Base-by-base conservation (phyloP, 2,329 filamentous ascomycete species). In the Aschersonia sp. region DNA sequence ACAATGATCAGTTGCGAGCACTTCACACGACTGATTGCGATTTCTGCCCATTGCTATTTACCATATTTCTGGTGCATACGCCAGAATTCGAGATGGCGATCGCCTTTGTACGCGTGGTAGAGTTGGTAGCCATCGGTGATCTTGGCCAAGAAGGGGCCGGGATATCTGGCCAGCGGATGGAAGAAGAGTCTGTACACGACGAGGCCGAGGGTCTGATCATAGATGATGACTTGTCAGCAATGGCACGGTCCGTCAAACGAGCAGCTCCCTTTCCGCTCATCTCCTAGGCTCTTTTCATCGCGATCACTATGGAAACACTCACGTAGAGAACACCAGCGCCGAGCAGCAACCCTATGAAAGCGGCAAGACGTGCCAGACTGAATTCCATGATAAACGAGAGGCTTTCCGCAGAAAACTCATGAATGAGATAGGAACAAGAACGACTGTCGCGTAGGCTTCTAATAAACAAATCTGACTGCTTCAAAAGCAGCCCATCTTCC, bases 51-150 rank as follows among this genome's bases (percentile, higher is more conserved):
- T 35, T 7, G 5, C 6, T 5, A 35, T 61, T 51, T 63, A 70
- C 84, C 85, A 57, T 94, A 88, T 58, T 74, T 72, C 55, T 81
- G 68, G 61, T 94, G 87, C 55, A 82, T 70, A 32, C 74, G 70
- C 68, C 80, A 80, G 57, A 87, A 81, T 57, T 84, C 78, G 14
- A 89, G 72, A 58, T 89, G 85, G 1, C 84, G 75, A 54, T 85
- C 80, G 46, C 85, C 85, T 57, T 78, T 81, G 64, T 80, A 85
- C 44, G 83, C 83, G 55, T 87, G 80, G 61, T 85, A 89, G 32
- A 83, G 73, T 59, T 81, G 76, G 56, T 81, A 75, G 53, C 68
- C 75, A 55, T 79, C 72, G n/a, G 79, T 79, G 54, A 83, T 62
- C 57, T 77, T 81, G 49, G 76, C 78, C 42, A 82, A 58, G 44